Evolutionary conservation across 257 asterid genomes (phyloP).

Genomic region (Forsythia suspensa): DNA sequence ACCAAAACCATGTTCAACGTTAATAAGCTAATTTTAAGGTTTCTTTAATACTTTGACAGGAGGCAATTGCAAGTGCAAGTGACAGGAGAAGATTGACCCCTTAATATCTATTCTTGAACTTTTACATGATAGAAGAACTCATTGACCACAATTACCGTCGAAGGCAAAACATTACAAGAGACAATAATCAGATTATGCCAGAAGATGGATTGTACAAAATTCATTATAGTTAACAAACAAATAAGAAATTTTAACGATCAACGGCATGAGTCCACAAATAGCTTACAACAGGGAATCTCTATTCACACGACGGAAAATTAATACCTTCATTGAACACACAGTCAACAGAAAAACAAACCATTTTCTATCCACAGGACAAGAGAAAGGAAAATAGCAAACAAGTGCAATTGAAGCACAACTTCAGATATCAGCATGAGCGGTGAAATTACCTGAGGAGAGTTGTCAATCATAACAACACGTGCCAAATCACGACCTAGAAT

Average conservation of each 20-base stretch:
- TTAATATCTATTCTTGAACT: neutral
- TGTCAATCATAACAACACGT: slow-evolving; percentile 78
- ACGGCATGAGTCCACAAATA: neutral
- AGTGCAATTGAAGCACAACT: neutral
- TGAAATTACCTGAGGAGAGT: slow-evolving; percentile 90
- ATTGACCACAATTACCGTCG: neutral
- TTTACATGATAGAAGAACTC: neutral
- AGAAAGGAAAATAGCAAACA: neutral
- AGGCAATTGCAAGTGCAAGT: neutral
- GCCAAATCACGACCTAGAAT: slow-evolving; percentile 98
- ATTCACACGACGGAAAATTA: neutral
- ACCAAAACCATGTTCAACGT: neutral
- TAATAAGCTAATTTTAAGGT: neutral
- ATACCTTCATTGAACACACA: neutral
- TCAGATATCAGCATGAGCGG: neutral
- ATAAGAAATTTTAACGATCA: neutral
- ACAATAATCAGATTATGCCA: neutral
- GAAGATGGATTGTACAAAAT: neutral
- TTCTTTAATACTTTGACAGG: neutral
- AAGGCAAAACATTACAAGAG: neutral
- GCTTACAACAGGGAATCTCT: neutral
- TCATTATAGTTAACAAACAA: neutral
- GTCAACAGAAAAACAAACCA: neutral
- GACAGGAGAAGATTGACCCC: neutral
- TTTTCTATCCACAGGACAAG: neutral